phyloP scores from a whole-genome alignment of 768 basidiomycete genomes.

The Boletus sp. region DNA sequence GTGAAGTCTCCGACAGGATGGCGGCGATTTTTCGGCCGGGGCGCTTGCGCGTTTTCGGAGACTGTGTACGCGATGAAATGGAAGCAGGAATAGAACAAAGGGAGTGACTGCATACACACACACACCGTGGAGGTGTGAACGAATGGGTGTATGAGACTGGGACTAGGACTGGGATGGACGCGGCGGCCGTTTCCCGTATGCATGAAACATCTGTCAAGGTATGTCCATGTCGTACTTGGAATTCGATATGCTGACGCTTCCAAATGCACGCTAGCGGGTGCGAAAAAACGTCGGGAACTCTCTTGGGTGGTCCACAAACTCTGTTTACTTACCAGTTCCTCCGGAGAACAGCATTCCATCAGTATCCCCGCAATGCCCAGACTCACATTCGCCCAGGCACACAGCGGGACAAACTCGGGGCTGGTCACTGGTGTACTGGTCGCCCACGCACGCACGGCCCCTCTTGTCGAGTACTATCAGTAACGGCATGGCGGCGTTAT shows the following conservation, averaged over 20 bases:
- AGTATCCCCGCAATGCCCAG: conserved; percentile 10
- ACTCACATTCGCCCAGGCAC: conserved; percentile 2
- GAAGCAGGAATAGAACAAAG: background rate
- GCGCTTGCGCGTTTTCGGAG: background rate
- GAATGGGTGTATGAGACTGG: too few relatives aligned
- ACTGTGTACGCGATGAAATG: background rate
- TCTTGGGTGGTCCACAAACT: background rate
- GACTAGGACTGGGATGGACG: background rate
- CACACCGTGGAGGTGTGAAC: background rate
- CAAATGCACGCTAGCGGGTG: background rate
- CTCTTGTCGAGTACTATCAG: background rate
- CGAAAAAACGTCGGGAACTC: background rate
- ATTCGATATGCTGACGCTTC: conserved; percentile 14
- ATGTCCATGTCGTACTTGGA: background rate
- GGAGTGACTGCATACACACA: background rate
- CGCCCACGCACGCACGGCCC: conserved; percentile 6
- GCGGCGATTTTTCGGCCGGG: conserved; percentile 5
- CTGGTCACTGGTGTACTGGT: background rate
- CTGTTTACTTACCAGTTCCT: background rate
- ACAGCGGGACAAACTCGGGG: background rate
- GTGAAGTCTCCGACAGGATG: conserved; percentile 14
- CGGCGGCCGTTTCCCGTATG: conserved; percentile 8
- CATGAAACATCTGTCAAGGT: conserved; percentile 11
- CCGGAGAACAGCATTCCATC: background rate
- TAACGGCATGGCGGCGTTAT: conserved; percentile 11